Conservation (phyloP, 345 rosid species). For the Syzygium aromaticum region DNA sequence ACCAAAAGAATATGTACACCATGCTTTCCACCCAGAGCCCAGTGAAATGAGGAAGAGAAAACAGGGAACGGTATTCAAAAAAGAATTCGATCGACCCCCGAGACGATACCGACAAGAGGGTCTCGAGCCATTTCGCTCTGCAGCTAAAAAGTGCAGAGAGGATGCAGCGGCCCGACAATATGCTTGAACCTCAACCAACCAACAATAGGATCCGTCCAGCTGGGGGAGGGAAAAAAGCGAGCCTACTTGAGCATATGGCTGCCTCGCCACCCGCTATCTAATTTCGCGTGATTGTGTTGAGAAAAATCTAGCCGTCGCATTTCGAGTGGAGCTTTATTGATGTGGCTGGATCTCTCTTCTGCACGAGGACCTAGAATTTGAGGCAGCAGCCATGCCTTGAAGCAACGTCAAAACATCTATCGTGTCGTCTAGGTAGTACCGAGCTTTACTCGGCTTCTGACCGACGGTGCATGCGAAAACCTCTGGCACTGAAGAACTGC, state of each 20-base stretch:
- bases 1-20: background rate
- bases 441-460: conserved; percentile 57
- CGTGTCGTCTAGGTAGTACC: conserved; percentile 44
- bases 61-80: background rate
- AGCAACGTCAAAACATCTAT: conserved; percentile 30
- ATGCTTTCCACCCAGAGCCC: background rate
- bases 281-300: background rate
- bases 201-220: background rate
- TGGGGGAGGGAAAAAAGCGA: background rate
- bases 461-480: conserved; percentile 56
- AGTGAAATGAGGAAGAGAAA: background rate
- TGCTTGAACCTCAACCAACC: background rate
- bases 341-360: background rate
- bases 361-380: conserved; percentile 10
- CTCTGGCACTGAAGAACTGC: conserved; percentile 24
- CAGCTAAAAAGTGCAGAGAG: background rate
- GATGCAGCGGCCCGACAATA: background rate
- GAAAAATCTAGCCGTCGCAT: background rate
- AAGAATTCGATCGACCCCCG: background rate
- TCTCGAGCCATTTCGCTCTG: background rate
- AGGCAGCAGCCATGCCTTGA: conserved; percentile 25
- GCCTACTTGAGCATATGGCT: background rate
- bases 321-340: background rate
- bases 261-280: background rate
- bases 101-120: background rate